A percentile compares a stretch with the other conserved stretches of the same genome.
phyloP scores from a whole-genome alignment of 768 basidiomycete species.

The Psilocybe sp. region DNA sequence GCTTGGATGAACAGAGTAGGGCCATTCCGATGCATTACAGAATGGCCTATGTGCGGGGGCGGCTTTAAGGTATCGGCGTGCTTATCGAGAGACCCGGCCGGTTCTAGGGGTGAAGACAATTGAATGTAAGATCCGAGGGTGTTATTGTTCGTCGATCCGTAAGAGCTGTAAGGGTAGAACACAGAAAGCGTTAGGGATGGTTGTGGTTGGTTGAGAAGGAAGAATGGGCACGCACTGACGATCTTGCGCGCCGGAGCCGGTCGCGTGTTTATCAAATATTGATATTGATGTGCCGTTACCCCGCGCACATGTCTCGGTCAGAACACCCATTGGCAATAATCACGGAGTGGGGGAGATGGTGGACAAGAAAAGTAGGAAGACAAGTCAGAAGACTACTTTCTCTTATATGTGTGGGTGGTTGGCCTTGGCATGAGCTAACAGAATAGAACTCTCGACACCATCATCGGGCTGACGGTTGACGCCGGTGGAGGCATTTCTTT shows the following conservation, averaged over 20 bases:
- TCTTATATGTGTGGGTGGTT: too few species aligned
- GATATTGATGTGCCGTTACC: slow-evolving; percentile 11
- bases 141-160: neutral
- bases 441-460: too few species aligned
- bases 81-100: slow-evolving; percentile 23
- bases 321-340: slow-evolving; percentile 10
- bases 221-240: slow-evolving; percentile 14
- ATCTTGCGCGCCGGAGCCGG: slow-evolving; percentile 7
- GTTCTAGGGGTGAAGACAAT: slow-evolving; percentile 12
- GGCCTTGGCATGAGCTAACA: too few species aligned
- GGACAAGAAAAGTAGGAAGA: too few species aligned
- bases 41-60: slow-evolving; percentile 16
- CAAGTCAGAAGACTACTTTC: too few species aligned
- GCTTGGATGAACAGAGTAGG: slow-evolving; percentile 16
- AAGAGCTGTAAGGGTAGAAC: neutral
- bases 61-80: slow-evolving; percentile 1
- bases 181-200: slow-evolving; percentile 1
- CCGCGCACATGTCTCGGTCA: slow-evolving; percentile 14
- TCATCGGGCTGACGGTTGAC: too few species aligned
- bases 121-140: slow-evolving; percentile 5
- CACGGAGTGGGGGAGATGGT: neutral
- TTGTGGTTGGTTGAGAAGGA: slow-evolving; percentile 8
- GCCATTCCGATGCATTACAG: slow-evolving; percentile 32
- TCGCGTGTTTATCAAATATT: slow-evolving; percentile 21
- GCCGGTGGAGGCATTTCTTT: too few species aligned